Conservation (phyloP, 805 yeast species). For the Starmerella gropengiesseri region DNA sequence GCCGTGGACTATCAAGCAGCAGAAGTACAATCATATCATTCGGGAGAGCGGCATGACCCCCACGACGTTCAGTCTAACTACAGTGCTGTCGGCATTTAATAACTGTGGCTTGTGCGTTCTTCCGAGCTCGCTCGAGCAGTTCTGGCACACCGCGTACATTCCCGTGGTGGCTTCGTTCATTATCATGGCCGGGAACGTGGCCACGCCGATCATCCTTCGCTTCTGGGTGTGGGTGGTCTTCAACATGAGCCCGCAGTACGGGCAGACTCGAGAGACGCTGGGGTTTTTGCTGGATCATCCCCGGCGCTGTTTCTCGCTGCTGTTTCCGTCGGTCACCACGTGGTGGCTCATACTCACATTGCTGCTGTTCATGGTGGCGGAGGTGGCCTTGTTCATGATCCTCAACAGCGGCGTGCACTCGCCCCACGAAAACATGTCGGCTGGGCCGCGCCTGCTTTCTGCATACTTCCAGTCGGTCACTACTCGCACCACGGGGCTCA, state of each 20-base stretch:
- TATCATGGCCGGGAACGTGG: conserved; percentile 87
- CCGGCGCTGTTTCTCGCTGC: conserved; percentile 84
- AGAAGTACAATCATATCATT: conserved; percentile 28
- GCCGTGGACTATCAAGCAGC: conserved; percentile 38
- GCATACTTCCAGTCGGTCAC: conserved; percentile 87
- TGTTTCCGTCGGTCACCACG: conserved; percentile 87
- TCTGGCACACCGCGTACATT: conserved; percentile 52
- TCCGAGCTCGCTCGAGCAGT: conserved; percentile 66
- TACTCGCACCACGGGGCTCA: conserved; percentile 89
- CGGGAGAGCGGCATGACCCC: conserved; percentile 54
- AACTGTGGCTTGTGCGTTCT: conserved; percentile 79
- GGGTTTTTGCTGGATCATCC: conserved; percentile 91
- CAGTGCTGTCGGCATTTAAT: conserved; percentile 67
- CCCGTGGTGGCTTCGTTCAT: conserved; percentile 55
- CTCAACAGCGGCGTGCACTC: conserved; percentile 43
- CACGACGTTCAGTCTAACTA: conserved; percentile 90
- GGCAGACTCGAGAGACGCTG: conserved; percentile 49
- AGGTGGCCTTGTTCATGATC: conserved; percentile 67
- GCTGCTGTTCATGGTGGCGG: conserved; percentile 60
- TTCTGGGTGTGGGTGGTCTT: conserved; percentile 71
- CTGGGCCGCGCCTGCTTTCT: conserved; percentile 61
- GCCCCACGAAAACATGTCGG: conserved; percentile 44
- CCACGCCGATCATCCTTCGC: conserved; percentile 76
- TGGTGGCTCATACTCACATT: conserved; percentile 80
- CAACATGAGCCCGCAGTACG: conserved; percentile 49